A percentile compares a stretch with the other conserved stretches of the same genome.
Conservation (phyloP, 169 alveolate species). For the Sarcocystis neurona region DNA sequence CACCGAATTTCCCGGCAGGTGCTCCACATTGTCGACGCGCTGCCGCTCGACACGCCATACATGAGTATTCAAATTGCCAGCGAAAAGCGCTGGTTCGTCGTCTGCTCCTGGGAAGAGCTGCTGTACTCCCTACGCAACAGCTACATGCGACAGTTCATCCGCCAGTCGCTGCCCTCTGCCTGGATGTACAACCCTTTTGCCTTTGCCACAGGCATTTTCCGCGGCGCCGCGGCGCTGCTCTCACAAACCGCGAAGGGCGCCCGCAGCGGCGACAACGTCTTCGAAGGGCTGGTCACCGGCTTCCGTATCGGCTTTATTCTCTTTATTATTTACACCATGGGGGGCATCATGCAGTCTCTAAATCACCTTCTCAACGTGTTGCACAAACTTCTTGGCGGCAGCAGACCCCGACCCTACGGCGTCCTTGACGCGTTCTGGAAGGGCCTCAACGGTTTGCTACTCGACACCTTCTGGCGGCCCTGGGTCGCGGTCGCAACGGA, state of each 20-base stretch:
- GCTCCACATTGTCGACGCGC: constrained; percentile 84
- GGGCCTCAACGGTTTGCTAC: constrained; percentile 83
- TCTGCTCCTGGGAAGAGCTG: constrained; percentile 84
- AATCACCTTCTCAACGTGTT: constrained; percentile 84
- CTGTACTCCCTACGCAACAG: constrained; percentile 79
- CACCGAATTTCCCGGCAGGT: constrained; percentile 81
- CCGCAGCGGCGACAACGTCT: constrained; percentile 69
- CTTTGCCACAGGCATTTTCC: constrained; percentile 79
- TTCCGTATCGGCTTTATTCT: constrained; percentile 84
- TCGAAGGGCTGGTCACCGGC: constrained; percentile 88
- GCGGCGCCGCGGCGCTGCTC: constrained; percentile 79
- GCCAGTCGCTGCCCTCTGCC: constrained; percentile 89
- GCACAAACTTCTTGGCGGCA: constrained; percentile 88
- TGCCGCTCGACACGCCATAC: constrained; percentile 92
- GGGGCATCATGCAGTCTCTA: constrained; percentile 87
- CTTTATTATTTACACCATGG: constrained; percentile 81
- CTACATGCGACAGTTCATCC: constrained; percentile 84
- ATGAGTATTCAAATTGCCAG: constrained; percentile 84
- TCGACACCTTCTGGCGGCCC: constrained; percentile 86
- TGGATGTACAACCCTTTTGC: constrained; percentile 89
- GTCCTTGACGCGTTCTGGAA: constrained; percentile 88
- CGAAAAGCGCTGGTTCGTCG: constrained; percentile 76
- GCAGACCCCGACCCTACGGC: constrained; percentile 86
- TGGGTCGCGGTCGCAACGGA: constrained; percentile 83
- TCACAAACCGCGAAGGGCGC: constrained; percentile 80